Evolutionary conservation across 148 eudicot species (phyloP).

Genomic region (Vaccinium myrtillus): DNA sequence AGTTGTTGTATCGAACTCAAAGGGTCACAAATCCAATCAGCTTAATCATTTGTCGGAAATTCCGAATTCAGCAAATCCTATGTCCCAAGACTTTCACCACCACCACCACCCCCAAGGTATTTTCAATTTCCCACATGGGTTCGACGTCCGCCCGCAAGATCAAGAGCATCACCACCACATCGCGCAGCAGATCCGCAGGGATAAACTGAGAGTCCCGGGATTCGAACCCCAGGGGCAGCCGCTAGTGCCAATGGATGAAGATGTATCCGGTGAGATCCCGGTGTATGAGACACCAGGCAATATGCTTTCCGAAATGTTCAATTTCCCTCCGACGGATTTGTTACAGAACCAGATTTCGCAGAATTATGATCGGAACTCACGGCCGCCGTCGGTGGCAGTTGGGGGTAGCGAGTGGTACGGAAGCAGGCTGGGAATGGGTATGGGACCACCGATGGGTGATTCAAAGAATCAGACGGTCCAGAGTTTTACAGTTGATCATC

Average conservation of each 20-base stretch:
- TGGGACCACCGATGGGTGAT: slow-evolving; percentile 19
- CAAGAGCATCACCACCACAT: slow-evolving; percentile 20
- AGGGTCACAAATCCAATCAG: slow-evolving; percentile 11
- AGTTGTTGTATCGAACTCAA: slow-evolving; percentile 13
- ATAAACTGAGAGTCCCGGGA: slow-evolving; percentile 39
- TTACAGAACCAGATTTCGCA: slow-evolving; percentile 36
- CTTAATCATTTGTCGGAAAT: background rate
- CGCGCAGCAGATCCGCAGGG: slow-evolving; percentile 49
- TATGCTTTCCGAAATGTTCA: slow-evolving; percentile 62
- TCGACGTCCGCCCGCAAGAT: slow-evolving; percentile 38
- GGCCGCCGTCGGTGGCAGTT: slow-evolving; percentile 7
- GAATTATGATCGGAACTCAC: slow-evolving; percentile 20
- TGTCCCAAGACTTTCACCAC: slow-evolving; percentile 57
- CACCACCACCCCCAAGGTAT: slow-evolving; percentile 47
- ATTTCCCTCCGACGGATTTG: slow-evolving; percentile 38
- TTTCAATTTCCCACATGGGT: slow-evolving; percentile 47
- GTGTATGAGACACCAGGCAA: slow-evolving; percentile 41
- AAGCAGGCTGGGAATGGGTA: slow-evolving; percentile 20
- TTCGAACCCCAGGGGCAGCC: slow-evolving; percentile 30
- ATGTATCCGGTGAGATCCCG: slow-evolving; percentile 23
- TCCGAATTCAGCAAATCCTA: slow-evolving; percentile 34
- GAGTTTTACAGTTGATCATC: background rate
- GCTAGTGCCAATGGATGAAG: slow-evolving; percentile 27
- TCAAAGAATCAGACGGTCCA: background rate
- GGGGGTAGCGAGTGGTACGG: slow-evolving; percentile 35